Percentiles rank a stretch among this genome's conserved stretches.
These are phyloP conservation scores for Bauhinia variegata DNA, from an alignment of 306 rosid genomes.

Conservation along the genomic window DNA sequence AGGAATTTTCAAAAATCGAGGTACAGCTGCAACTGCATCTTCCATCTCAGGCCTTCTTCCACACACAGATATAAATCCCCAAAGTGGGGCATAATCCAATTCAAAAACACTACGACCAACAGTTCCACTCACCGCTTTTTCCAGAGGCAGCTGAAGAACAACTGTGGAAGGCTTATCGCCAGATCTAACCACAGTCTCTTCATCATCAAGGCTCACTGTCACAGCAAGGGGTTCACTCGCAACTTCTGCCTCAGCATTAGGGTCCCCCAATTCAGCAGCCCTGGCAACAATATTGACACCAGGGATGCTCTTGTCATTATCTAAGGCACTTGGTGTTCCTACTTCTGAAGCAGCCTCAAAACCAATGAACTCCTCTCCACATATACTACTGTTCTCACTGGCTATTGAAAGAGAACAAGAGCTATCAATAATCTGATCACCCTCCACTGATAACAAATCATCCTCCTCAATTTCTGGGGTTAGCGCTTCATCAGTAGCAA, in stretches of 20 bases:
- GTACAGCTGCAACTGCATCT: slow-evolving; percentile 70
- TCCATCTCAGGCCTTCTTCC: slow-evolving; percentile 97
- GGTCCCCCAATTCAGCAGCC: slow-evolving; percentile 37
- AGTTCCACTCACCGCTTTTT: slow-evolving; percentile 50
- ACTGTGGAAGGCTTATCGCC: slow-evolving; percentile 40
- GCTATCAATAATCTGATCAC: slow-evolving; percentile 65
- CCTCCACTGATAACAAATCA: slow-evolving; percentile 70
- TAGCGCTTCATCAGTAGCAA: slow-evolving; percentile 40
- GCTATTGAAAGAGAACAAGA: slow-evolving; percentile 72
- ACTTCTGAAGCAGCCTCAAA: slow-evolving; percentile 56
- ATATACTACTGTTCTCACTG: slow-evolving; percentile 73
- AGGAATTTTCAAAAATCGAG: slow-evolving; percentile 68
- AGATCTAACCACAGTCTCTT: slow-evolving; percentile 51
- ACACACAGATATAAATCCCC: slow-evolving; percentile 72
- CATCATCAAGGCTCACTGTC: slow-evolving; percentile 57
- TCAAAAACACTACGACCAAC: slow-evolving; percentile 77
- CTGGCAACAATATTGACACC: slow-evolving; percentile 45
- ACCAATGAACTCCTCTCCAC: slow-evolving; percentile 67
- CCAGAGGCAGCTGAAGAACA: slow-evolving; percentile 55
- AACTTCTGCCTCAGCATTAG: slow-evolving; percentile 44
- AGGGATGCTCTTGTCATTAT: slow-evolving; percentile 43
- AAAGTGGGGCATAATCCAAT: slow-evolving; percentile 78
- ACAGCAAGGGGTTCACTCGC: slow-evolving; percentile 49
- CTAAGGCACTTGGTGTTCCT: slow-evolving; percentile 52
- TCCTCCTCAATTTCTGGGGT: slow-evolving; percentile 70